Evolutionary conservation across 345 rosid species (phyloP).

Genomic region (Gynandropsis gynandra): DNA sequence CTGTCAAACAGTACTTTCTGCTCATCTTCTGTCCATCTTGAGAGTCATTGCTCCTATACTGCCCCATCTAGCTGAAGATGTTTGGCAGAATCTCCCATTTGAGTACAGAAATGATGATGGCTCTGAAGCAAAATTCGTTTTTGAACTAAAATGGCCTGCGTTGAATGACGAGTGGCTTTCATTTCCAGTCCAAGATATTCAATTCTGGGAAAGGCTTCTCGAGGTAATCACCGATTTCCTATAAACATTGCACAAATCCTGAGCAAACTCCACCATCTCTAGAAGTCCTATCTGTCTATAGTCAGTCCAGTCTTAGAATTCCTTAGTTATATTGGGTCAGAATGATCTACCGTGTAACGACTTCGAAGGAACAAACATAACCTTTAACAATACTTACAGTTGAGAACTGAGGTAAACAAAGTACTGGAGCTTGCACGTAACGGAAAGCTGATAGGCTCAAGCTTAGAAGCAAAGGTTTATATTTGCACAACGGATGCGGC

Average conservation of each 20-base stretch:
- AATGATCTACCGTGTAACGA: neutral
- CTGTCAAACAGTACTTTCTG: slow-evolving; percentile 86
- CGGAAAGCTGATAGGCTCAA: slow-evolving; percentile 79
- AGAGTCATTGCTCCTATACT: slow-evolving; percentile 74
- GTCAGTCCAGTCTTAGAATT: slow-evolving; percentile 1
- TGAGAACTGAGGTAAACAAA: slow-evolving; percentile 94
- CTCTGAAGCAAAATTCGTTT: slow-evolving; percentile 60
- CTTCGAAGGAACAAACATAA: neutral
- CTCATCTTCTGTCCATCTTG: slow-evolving; percentile 75
- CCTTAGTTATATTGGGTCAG: slow-evolving; percentile 9
- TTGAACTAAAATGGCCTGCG: slow-evolving; percentile 79
- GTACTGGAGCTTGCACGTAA: slow-evolving; percentile 82
- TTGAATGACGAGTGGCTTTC: slow-evolving; percentile 53
- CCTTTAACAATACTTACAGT: slow-evolving; percentile 28
- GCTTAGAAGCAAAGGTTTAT: slow-evolving; percentile 90
- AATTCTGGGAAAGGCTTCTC: slow-evolving; percentile 69
- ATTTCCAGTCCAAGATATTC: slow-evolving; percentile 30
- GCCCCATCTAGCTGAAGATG: slow-evolving; percentile 94
- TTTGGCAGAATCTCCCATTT: slow-evolving; percentile 94
- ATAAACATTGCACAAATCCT: slow-evolving; percentile 11
- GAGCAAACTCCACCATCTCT: neutral
- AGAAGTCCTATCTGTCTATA: neutral
- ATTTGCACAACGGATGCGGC: slow-evolving; percentile 44
- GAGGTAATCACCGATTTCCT: slow-evolving; percentile 45
- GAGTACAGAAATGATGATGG: slow-evolving; percentile 46